Conservation (phyloP, 169 alveolate species). For the Cryptosporidium ryanae region DNA sequence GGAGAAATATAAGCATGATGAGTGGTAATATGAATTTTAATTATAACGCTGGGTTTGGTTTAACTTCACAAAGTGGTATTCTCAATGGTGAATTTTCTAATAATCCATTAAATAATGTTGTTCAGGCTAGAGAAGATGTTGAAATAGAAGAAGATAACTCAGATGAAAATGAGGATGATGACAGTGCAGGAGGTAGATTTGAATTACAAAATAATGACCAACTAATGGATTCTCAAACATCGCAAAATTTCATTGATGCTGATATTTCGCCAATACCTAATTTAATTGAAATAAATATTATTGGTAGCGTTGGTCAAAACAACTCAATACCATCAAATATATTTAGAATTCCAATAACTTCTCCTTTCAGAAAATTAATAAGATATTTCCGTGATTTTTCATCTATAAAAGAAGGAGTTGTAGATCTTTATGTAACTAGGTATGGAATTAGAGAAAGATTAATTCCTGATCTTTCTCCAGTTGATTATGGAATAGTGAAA, state of each 20-base stretch:
- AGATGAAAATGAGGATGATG: neutral
- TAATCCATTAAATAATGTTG: neutral
- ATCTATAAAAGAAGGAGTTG: slow-evolving; percentile 73
- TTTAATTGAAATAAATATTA: slow-evolving; percentile 61
- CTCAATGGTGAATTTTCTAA: neutral
- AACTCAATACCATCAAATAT: slow-evolving; percentile 46
- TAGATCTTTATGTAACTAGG: slow-evolving; percentile 57
- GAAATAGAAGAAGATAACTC: no score
- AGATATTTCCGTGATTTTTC: slow-evolving; percentile 74
- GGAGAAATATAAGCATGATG: neutral
- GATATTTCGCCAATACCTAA: slow-evolving; percentile 19
- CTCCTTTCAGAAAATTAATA: slow-evolving; percentile 74
- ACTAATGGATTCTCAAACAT: neutral
- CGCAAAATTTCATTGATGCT: slow-evolving; percentile 3
- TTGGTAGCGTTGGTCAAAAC: slow-evolving; percentile 41
- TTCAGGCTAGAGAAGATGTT: neutral
- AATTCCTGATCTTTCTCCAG: slow-evolving; percentile 76
- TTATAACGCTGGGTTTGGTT: neutral
- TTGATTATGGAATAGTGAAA: slow-evolving; percentile 75
- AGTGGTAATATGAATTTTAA: neutral
- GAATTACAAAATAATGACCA: neutral
- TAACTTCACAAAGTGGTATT: neutral
- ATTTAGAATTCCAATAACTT: slow-evolving; percentile 57
- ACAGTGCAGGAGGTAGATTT: neutral
- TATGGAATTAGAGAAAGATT: slow-evolving; percentile 61